Evolutionary conservation across 2,329 filamentous ascomycete genomes (phyloP).

Genomic region (Plenodomus biglobosus): DNA sequence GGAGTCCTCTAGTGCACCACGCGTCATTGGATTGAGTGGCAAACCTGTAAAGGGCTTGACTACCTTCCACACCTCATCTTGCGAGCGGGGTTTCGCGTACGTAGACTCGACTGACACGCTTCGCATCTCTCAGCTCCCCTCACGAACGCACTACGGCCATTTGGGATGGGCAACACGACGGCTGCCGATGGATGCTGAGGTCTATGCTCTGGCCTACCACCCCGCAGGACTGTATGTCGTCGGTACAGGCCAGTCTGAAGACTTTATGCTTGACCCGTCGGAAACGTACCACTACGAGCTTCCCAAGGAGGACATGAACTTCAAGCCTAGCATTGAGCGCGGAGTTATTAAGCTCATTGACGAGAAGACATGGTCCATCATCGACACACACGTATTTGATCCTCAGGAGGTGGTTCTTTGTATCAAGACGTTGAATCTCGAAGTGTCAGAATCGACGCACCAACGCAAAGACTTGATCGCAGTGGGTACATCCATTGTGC

Average conservation of each 20-base stretch:
- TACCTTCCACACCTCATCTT: constrained; percentile 73
- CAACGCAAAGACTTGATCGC: constrained; percentile 80
- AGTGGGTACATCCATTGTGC: constrained; percentile 81
- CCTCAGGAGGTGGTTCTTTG: constrained; percentile 76
- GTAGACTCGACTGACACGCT: constrained; percentile 64
- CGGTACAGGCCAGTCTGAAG: constrained; percentile 66
- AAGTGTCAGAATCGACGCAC: constrained; percentile 87
- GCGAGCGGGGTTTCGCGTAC: constrained; percentile 81
- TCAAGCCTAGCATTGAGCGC: constrained; percentile 68
- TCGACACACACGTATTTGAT: constrained; percentile 75
- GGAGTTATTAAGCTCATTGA: constrained; percentile 78
- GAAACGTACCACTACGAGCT: constrained; percentile 84
- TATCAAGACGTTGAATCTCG: constrained; percentile 79
- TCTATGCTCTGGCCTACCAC: constrained; percentile 76
- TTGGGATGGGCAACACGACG: constrained; percentile 75
- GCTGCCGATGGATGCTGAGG: constrained; percentile 68
- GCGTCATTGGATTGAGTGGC: constrained; percentile 72
- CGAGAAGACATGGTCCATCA: constrained; percentile 72
- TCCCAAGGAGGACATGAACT: constrained; percentile 63
- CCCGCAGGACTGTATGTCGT: constrained; percentile 74
- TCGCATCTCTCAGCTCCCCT: constrained; percentile 71
- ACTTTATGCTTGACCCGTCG: constrained; percentile 75
- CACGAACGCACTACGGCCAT: constrained; percentile 68
- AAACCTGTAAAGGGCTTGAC: constrained; percentile 70
- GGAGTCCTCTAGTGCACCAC: constrained; percentile 74